Base-by-base conservation (phyloP, 352 stramenopile genomes). In the Paralagenidium karlingii region DNA sequence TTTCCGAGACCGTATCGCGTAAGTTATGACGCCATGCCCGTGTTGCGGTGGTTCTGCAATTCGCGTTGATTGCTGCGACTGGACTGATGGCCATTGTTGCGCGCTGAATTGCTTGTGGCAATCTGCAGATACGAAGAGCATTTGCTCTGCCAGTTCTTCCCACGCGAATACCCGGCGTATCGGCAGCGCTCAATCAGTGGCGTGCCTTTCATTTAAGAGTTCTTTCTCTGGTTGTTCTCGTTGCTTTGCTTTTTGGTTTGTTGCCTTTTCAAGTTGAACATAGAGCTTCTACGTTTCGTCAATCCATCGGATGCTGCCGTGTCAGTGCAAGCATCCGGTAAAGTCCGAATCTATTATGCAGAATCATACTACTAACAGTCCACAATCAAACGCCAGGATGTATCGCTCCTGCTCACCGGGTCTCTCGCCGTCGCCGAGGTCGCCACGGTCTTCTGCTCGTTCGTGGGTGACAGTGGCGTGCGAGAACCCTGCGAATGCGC, bases 1-100 rank as follows among this genome's bases (percentile, higher is more conserved):
- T 53, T 98, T 98, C 53, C 63, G 70, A 34, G 69, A 94, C 45
- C 78, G 94, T 45, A 98, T 98, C 48, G 79, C 89, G 46, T 97
- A 59, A 41, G 69, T 51, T 38, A 24, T 51, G 20, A 15, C 8
- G n/a, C 13, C 22, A n/a, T n/a, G n/a, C n/a, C n/a, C n/a, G n/a
- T n/a, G n/a, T n/a, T 33, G 28, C 28, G 13, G 13, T 16, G 13
- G 16, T 16, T 33, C 13, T 13, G 13, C 28, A 16, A 33, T 33
- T 33, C 28, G 16, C 28, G 28, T 33, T 33, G 13, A 13, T 16
- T 13, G 13, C 13, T 33, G 13, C 16, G 13, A 13, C 16, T 33
- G 13, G 13, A 16, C 16, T 16, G 28, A 16, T 33, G 13, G 13
- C 28, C n/a, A n/a, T n/a, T n/a, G n/a, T n/a, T n/a, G n/a, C n/a